Percentiles rank a stretch among this genome's conserved stretches.
Evolutionary conservation across 2,329 filamentous ascomycete genomes (phyloP).

Genomic region (Hypoxylon sp.): DNA sequence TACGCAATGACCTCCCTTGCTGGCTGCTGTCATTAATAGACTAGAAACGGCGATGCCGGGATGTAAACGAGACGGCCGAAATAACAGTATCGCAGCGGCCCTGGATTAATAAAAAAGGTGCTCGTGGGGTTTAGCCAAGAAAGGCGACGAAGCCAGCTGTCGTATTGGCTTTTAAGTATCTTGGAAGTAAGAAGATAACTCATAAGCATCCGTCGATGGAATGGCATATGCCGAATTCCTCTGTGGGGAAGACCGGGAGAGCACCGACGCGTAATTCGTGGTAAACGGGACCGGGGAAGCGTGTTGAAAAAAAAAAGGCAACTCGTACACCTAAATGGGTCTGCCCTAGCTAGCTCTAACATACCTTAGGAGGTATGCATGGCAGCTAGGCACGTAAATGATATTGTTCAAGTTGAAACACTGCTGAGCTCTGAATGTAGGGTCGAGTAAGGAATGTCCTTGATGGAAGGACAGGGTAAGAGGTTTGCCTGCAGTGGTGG

Average conservation of each 20-base stretch:
- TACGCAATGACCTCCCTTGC: background rate
- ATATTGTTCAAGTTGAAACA: constrained; percentile 26
- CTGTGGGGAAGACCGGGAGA: constrained; percentile 28
- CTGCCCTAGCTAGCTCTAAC: constrained; percentile 2
- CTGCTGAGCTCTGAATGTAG: constrained; percentile 8
- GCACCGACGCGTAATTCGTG: constrained; percentile 20
- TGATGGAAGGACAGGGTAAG: background rate
- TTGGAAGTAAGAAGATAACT: background rate
- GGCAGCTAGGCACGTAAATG: background rate
- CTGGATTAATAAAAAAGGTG: background rate
- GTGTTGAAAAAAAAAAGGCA: constrained; percentile 6
- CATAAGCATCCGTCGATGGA: background rate
- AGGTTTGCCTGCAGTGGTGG: constrained; percentile 2
- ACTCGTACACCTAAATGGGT: constrained; percentile 30
- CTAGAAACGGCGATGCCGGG: background rate
- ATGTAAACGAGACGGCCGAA: background rate
- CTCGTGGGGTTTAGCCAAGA: background rate
- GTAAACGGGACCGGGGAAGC: background rate
- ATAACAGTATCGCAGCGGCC: background rate
- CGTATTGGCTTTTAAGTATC: background rate
- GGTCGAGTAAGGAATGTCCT: constrained; percentile 4
- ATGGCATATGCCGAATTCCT: background rate
- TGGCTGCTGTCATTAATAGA: background rate
- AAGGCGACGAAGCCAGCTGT: background rate
- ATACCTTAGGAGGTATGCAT: background rate